Evolutionary conservation across 192 early-diverging fungal genomes (phyloP), one percentile per base, ranked within the genome.

Genomic region (Podochytrium sp.): DNA sequence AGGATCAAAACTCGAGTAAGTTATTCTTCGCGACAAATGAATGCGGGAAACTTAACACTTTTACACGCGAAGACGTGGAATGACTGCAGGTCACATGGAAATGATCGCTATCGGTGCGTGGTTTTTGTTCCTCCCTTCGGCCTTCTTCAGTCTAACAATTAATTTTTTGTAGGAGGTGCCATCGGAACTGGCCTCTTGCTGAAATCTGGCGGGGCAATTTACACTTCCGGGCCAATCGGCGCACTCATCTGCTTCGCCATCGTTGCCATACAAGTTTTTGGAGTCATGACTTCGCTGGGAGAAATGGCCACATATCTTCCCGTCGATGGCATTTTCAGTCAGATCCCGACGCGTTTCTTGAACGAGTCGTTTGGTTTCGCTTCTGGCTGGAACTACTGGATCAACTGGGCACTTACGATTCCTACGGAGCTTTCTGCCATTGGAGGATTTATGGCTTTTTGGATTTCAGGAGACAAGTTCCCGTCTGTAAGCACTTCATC

Each of bases 221-320:
- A 39, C 16, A 14, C 33, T 14, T 82, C 89, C 0, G 94, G 94
- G 4, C 92, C 94, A 0, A 81, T 87, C 2, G 94, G 94, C 40
- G 82, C 86, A 2, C 78, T 95, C 51, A 69, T 94, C n/a, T 91
- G 92, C 30, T 95, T 34, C 43, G 51, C 50, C 38, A 50, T 74
- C 29, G 39, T 56, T 27, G 73, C 62, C 53, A n/a, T 65, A 0
- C 41, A 53, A 56, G 73, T 74, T 39, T 74, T 30, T 27, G 62
- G 73, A 66, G 81, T 70, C 66, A 41, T 90, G 80, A 92, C 88
- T 3, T 91, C 87, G 72, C 81, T 95, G 55, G 92, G 91, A 74
- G 92, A 94, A 76, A 88, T 93, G 90, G 85, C 91, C 5, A 91
- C 92, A 0, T 90, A 86, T 66, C 86, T 92, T 39, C 90, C 92